Base-by-base conservation (phyloP, 2,329 filamentous ascomycete genomes). In the Penicillium sp. region DNA sequence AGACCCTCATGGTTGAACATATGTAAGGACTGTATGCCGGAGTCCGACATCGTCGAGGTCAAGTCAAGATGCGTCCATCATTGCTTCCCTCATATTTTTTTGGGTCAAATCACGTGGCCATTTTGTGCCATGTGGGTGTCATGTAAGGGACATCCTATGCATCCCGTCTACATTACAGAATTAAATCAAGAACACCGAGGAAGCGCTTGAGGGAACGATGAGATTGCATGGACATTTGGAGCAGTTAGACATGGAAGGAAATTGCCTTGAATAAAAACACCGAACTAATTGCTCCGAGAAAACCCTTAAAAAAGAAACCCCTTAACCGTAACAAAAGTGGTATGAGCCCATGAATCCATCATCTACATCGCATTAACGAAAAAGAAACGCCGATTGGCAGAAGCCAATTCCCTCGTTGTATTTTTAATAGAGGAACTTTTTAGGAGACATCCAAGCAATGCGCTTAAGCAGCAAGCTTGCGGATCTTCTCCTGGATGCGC, bases 401-500 rank as follows among this genome's bases (percentile, higher is more conserved):
- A 67, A 67, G 69, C 70, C 68, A 61, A 64, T 65, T 62, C 65
- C 67, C 69, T 68, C 69, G 65, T 67, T 56, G 49, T 56, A 65
- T 67, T 69, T 48, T 69, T 65, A 56, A 25, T 54, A 54, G 54
- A 64, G 54, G 60, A 66, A 69, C 62, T 68, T 70, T 69, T 69
- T 68, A 65, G 57, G 63, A 66, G 65, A 66, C 66, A 55, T 61
- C 30, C 22, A 64, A 61, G 69, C 67, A 58, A 66, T 51, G 48
- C 67, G 69, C 70, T 76, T 79, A 81, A 70, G 75, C 74, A 66
- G 79, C 77, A 65, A 97, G 85, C 83, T 90, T 85, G 78, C 90
- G 88, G 84, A 99, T 99, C 87, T 91, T 96, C 80, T 89, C 87
- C 88, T 96, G 87, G 81, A 99, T 87, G 72, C 89, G 87, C 81